Evolutionary conservation across 345 rosid genomes (phyloP).

Genomic region (Eucalyptus sp.): DNA sequence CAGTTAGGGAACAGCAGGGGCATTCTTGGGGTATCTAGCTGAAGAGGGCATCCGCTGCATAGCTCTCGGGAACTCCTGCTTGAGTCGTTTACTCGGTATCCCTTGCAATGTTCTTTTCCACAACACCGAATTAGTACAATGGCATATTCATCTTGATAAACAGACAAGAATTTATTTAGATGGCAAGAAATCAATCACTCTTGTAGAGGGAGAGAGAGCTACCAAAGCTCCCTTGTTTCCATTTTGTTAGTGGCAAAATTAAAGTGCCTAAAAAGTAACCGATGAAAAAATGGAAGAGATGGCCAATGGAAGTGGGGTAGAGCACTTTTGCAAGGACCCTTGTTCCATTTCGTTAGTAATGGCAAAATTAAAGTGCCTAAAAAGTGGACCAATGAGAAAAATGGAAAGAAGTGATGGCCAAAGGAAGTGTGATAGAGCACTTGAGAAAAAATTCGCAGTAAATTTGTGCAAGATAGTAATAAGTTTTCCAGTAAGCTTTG

Average conservation of each 20-base stretch:
- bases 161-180: background rate
- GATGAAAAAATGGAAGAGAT: background rate
- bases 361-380: background rate
- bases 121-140: background rate
- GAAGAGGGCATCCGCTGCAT: constrained; percentile 69
- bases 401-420: background rate
- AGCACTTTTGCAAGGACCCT: background rate
- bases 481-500: background rate
- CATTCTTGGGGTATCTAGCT: constrained; percentile 59
- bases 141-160: background rate
- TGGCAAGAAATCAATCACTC: background rate
- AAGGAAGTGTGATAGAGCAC: background rate
- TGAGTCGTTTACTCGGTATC: constrained; percentile 56
- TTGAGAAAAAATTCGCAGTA: background rate
- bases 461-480: background rate
- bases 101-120: constrained; percentile 46
- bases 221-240: background rate
- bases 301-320: background rate
- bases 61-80: constrained; percentile 58
- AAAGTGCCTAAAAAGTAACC: background rate
- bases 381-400: background rate
- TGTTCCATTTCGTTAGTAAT: background rate
- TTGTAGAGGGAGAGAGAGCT: background rate
- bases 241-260: background rate
- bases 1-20: constrained; percentile 41